Percentiles rank a stretch among this genome's conserved stretches.
phyloP scores from a whole-genome alignment of 106 monocot species.

The Platanthera guangdongensis region DNA sequence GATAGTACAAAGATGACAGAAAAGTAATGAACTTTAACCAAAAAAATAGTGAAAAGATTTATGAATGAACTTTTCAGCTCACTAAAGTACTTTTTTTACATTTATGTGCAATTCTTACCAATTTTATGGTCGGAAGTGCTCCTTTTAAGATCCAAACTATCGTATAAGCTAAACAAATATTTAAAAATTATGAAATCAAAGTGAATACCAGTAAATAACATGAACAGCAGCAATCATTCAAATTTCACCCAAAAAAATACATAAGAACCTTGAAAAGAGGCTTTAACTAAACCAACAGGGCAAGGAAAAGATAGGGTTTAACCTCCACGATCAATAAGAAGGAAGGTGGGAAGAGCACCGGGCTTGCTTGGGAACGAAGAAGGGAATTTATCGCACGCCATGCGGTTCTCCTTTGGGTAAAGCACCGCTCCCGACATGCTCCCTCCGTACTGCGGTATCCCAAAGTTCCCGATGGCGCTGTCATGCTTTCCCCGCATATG shows the following conservation, averaged over 20 bases:
- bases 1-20: neutral
- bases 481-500: conserved; percentile 70
- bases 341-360: conserved; percentile 72
- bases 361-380: conserved; percentile 47
- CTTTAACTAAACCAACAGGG: neutral
- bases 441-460: conserved; percentile 96
- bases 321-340: conserved; percentile 94
- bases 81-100: neutral
- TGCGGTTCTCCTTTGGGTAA: conserved; percentile 65
- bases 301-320: conserved; percentile 2
- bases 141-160: neutral
- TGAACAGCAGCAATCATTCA: neutral
- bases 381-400: conserved; percentile 63
- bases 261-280: neutral
- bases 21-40: too few relatives aligned
- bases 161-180: neutral
- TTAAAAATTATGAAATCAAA: too few relatives aligned
- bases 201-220: neutral
- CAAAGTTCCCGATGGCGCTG: conserved; percentile 95
- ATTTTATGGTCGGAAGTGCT: neutral
- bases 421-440: conserved; percentile 80
- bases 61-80: neutral
- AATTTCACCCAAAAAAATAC: neutral
- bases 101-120: neutral
- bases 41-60: too few relatives aligned